Percentiles rank a stretch among this genome's conserved stretches.
Conservation (phyloP, 495 filamentous ascomycete species). For the Penicillium dipodomyicola region DNA sequence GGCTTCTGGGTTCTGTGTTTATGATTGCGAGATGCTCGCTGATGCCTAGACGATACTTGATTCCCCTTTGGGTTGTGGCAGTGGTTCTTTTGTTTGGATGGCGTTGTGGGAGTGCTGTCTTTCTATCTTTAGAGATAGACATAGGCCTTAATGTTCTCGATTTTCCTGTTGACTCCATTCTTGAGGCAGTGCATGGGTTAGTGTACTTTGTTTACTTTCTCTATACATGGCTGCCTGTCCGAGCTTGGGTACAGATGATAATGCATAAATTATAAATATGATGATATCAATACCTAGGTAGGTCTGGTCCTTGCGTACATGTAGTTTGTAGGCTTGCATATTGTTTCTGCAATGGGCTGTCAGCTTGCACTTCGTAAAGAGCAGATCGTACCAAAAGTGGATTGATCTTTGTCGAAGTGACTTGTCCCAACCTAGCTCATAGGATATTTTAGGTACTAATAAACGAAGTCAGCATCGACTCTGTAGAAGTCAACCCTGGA, state of each 20-base stretch:
- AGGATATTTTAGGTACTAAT: not conserved
- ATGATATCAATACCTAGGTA: not conserved
- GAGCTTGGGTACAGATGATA: not conserved
- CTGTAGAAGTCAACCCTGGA: not conserved
- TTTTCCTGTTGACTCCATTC: not conserved
- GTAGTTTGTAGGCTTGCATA: not conserved
- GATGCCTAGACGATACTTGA: constrained; percentile 25
- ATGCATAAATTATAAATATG: not conserved
- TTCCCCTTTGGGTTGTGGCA: constrained; percentile 12
- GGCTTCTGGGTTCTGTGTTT: not conserved
- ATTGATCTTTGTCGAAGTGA: not conserved
- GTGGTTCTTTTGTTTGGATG: constrained; percentile 9
- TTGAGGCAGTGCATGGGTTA: not conserved
- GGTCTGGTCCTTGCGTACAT: not conserved
- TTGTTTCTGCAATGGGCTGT: not conserved
- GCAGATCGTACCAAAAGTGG: not conserved
- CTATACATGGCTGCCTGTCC: not conserved
- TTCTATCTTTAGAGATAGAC: constrained; percentile 4
- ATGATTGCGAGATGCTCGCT: constrained; percentile 3
- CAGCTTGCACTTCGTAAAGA: not conserved
- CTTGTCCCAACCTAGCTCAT: not conserved
- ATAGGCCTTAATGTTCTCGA: not conserved
- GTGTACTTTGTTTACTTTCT: not conserved
- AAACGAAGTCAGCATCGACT: not conserved
- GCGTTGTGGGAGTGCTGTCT: not conserved